These are phyloP conservation scores for Pochonia chlamydosporia DNA, from an alignment of 2,329 filamentous ascomycete genomes.

Conservation along the genomic window DNA sequence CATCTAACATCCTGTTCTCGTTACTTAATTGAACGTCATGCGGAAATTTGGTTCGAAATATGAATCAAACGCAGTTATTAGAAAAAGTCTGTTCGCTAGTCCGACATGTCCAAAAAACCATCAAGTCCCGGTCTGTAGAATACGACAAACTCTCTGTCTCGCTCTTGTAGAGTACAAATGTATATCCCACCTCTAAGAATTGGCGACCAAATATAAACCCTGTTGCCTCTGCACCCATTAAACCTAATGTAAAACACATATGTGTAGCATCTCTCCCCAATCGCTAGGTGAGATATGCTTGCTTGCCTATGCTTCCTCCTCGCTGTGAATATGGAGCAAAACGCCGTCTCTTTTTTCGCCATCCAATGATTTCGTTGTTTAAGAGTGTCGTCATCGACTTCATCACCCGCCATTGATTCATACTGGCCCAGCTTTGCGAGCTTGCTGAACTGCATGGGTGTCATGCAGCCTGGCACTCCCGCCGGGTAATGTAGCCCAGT, in stretches of 20 bases:
- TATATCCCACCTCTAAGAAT: constrained; percentile 13
- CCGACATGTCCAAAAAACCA: constrained; percentile 11
- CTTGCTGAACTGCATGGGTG: no score
- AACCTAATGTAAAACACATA: constrained; percentile 6
- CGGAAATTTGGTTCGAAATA: not conserved
- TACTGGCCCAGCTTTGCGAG: not conserved
- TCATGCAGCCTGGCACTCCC: no score
- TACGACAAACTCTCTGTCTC: constrained; percentile 10
- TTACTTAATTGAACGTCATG: not conserved
- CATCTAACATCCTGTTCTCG: not conserved
- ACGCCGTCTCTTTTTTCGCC: constrained; percentile 8
- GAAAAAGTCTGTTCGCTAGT: constrained; percentile 13
- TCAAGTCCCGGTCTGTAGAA: constrained; percentile 3
- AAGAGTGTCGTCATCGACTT: constrained; percentile 4
- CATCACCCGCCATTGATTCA: not conserved
- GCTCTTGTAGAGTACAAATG: constrained; percentile 12
- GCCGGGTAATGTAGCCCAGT: not conserved
- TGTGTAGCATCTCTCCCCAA: constrained; percentile 10
- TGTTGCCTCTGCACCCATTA: constrained; percentile 5
- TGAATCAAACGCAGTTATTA: constrained; percentile 8
- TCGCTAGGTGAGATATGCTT: constrained; percentile 7
- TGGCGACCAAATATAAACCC: constrained; percentile 7
- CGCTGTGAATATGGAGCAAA: constrained; percentile 10
- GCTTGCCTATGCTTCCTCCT: constrained; percentile 6
- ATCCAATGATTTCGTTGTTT: constrained; percentile 3